Percentiles rank a stretch among this genome's conserved stretches.
These are phyloP conservation scores for Thalia dealbata DNA, from an alignment of 176 grass and related monocot genomes.

Conservation along the genomic window DNA sequence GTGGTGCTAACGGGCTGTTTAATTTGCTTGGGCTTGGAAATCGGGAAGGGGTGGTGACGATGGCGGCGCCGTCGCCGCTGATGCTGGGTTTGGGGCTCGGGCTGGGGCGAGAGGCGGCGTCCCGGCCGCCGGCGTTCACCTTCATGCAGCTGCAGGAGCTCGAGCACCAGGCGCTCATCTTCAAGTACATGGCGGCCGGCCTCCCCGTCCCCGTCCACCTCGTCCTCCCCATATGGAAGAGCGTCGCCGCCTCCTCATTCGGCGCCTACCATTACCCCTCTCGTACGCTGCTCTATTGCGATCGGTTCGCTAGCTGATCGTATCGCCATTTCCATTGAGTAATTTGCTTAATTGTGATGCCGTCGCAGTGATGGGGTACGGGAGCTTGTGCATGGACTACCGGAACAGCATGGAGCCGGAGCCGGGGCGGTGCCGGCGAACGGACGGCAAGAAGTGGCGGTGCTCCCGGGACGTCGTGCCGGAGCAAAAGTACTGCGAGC, in stretches of 20 bases:
- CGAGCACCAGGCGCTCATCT: constrained; percentile 98
- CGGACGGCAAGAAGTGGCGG: constrained; percentile 98
- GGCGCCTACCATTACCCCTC: constrained; percentile 58
- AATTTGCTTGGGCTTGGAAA: not conserved
- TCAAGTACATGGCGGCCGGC: constrained; percentile 84
- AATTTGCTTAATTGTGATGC: not conserved
- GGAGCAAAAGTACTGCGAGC: constrained; percentile 98
- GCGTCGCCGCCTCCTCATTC: constrained; percentile 81
- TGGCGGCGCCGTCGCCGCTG: constrained; percentile 51
- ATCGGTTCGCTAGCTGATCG: too few relatives aligned
- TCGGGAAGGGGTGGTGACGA: constrained; percentile 41
- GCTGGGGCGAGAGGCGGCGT: constrained; percentile 17
- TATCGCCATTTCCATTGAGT: not conserved
- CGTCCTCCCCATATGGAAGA: constrained; percentile 97
- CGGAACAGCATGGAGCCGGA: constrained; percentile 93
- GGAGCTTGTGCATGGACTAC: constrained; percentile 92
- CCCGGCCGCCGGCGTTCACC: constrained; percentile 58
- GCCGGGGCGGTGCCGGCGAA: constrained; percentile 81
- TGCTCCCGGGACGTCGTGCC: constrained; percentile 84
- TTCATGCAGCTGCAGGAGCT: constrained; percentile 99
- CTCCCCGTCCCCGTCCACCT: constrained; percentile 87
- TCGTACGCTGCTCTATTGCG: not conserved
- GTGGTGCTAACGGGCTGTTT: not conserved
- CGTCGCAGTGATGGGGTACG: constrained; percentile 62
- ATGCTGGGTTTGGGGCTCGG: constrained; percentile 36